Percentiles rank a stretch among this genome's conserved stretches.
Evolutionary conservation across 176 grass and related monocot genomes (phyloP).

Genomic region (Metroxylon sagu): DNA sequence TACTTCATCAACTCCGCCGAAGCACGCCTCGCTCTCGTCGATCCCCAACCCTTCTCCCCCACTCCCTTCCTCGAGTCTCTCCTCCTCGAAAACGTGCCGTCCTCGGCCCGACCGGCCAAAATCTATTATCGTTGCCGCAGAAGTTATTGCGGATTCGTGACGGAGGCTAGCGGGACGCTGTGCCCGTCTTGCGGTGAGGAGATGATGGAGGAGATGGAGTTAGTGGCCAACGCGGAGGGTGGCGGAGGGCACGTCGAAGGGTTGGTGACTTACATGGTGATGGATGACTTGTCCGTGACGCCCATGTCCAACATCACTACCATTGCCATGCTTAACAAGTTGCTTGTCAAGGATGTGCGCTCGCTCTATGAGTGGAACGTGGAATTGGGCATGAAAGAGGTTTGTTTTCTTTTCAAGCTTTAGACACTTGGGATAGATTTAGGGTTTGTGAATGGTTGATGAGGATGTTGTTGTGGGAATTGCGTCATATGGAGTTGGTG

Average conservation of each 20-base stretch:
- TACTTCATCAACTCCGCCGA: constrained; percentile 21
- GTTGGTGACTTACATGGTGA: constrained; percentile 45
- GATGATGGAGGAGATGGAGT: constrained; percentile 6
- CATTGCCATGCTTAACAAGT: constrained; percentile 58
- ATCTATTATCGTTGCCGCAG: too few relatives aligned
- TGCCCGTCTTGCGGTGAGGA: constrained; percentile 32
- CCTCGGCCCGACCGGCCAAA: not conserved
- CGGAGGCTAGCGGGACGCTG: constrained; percentile 21
- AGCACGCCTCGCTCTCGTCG: constrained; percentile 30
- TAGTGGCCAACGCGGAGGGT: not conserved
- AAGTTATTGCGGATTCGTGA: not conserved
- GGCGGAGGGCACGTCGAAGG: constrained; percentile 43
- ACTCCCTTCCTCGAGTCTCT: not conserved
- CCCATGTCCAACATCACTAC: constrained; percentile 66
- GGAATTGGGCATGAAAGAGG: constrained; percentile 23
- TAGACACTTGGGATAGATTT: not conserved
- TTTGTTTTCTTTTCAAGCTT: not conserved
- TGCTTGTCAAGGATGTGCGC: constrained; percentile 35
- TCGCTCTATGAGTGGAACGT: constrained; percentile 37
- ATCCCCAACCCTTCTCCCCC: constrained; percentile 22
- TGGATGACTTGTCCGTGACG: constrained; percentile 48
- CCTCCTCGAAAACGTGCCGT: too few relatives aligned
- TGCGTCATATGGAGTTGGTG: not conserved
- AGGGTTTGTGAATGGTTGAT: too few relatives aligned
- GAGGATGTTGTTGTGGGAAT: too few relatives aligned